Evolutionary conservation across 202 grass and related monocot genomes (phyloP).

Genomic region (Tripidium arundinaceum): DNA sequence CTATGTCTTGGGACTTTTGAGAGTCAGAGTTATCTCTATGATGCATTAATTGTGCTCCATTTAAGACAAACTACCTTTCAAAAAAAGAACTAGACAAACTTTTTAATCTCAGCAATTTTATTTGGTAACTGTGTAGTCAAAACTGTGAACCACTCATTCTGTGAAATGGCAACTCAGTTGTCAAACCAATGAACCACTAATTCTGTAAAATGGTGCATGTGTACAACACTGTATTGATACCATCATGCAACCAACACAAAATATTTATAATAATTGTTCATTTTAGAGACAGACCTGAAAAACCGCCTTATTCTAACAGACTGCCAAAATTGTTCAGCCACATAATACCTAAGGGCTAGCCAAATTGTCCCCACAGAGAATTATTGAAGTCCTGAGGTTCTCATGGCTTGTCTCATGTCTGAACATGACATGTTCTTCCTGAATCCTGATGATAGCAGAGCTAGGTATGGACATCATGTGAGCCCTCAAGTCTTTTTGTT

Average conservation of each 20-base stretch:
- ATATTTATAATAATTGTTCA: not conserved
- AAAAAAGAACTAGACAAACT: not conserved
- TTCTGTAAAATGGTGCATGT: not conserved
- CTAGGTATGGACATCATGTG: conserved; percentile 30
- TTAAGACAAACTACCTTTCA: not conserved
- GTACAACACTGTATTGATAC: not conserved
- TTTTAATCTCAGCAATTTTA: not conserved
- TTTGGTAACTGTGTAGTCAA: not conserved
- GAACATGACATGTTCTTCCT: conserved; percentile 41
- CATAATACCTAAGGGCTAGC: conserved; percentile 40
- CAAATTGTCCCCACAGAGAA: conserved; percentile 38
- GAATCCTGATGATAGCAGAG: conserved; percentile 31
- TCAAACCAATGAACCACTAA: not conserved
- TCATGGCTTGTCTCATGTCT: conserved; percentile 42
- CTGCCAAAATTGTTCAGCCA: too few species aligned
- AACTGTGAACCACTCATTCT: not conserved
- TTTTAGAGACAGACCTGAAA: not conserved
- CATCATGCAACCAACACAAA: not conserved
- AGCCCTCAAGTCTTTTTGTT: not conserved
- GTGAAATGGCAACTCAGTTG: not conserved
- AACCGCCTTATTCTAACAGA: not conserved
- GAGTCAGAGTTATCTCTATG: not conserved
- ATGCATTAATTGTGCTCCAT: not conserved
- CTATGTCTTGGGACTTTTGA: not conserved
- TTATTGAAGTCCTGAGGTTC: conserved; percentile 40